Evolutionary conservation across 2,329 filamentous ascomycete genomes (phyloP).

Genomic region (Gyromitra esculenta): DNA sequence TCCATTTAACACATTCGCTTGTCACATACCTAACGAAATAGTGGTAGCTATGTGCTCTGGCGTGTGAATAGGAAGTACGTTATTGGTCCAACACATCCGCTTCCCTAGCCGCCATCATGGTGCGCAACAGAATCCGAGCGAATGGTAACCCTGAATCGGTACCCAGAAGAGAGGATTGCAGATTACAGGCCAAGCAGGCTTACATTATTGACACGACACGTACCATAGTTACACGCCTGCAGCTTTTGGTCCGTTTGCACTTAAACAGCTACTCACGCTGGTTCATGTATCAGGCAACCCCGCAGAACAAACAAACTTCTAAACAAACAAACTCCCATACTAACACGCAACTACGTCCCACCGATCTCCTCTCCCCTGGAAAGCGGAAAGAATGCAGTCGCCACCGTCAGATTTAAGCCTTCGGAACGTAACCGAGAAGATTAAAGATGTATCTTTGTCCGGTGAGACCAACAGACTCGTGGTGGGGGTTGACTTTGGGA

Average conservation of each 20-base stretch:
- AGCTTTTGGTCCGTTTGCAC: constrained; percentile 24
- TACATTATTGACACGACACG: constrained; percentile 38
- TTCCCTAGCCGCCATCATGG: constrained; percentile 24
- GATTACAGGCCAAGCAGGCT: constrained; percentile 24
- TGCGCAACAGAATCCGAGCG: constrained; percentile 15
- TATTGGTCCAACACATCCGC: constrained; percentile 50
- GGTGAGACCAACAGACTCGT: constrained; percentile 57
- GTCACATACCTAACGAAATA: neutral
- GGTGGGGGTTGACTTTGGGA: constrained; percentile 83
- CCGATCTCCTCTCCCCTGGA: constrained; percentile 1
- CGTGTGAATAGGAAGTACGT: neutral
- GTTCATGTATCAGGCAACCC: constrained; percentile 33
- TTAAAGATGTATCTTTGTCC: constrained; percentile 49
- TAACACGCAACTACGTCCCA: constrained; percentile 13
- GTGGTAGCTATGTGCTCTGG: neutral
- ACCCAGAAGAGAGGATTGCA: constrained; percentile 4
- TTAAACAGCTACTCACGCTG: constrained; percentile 43
- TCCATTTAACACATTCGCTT: constrained; percentile 2
- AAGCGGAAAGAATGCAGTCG: constrained; percentile 40
- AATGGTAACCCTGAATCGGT: constrained; percentile 11
- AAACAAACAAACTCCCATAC: constrained; percentile 28
- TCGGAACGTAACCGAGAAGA: constrained; percentile 46
- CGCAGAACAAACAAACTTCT: constrained; percentile 36
- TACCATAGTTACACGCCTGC: constrained; percentile 34
- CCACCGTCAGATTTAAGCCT: constrained; percentile 38